Conservation (phyloP, 2,329 filamentous ascomycete species). For the Colletotrichum eremochloae region DNA sequence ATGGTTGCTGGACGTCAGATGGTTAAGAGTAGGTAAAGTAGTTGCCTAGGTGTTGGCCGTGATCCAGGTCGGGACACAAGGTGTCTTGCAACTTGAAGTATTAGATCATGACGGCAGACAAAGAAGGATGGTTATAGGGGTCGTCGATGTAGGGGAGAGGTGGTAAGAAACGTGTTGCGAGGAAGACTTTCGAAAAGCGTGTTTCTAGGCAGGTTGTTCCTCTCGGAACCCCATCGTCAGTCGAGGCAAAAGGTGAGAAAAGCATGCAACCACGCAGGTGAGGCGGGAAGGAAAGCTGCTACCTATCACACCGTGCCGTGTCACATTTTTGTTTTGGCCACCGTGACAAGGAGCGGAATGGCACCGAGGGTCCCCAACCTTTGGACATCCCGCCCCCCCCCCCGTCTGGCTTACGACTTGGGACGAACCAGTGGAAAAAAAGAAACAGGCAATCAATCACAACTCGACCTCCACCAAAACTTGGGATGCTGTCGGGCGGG, state of each 20-base stretch:
- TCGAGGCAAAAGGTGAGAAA: conserved; percentile 3
- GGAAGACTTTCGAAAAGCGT: not conserved
- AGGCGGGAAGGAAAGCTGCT: conserved; percentile 17
- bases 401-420: conserved; percentile 17
- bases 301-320: too few relatives aligned
- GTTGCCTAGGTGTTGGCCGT: too few relatives aligned
- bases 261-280: not conserved
- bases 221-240: not conserved
- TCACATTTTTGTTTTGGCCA: not conserved
- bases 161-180: not conserved
- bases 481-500: not conserved
- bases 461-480: not conserved
- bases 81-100: not conserved
- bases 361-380: conserved; percentile 21
- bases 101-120: not conserved
- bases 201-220: not conserved
- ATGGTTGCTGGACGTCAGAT: not conserved
- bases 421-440: conserved; percentile 30
- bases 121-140: not conserved
- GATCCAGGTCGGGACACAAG: not conserved
- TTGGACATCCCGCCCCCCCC: conserved; percentile 11
- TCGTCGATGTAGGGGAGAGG: not conserved
- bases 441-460: not conserved
- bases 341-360: conserved; percentile 5
- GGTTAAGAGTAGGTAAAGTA: not conserved